Conservation (phyloP, 2,329 filamentous ascomycete genomes). For the Fusarium guadeloupense region DNA sequence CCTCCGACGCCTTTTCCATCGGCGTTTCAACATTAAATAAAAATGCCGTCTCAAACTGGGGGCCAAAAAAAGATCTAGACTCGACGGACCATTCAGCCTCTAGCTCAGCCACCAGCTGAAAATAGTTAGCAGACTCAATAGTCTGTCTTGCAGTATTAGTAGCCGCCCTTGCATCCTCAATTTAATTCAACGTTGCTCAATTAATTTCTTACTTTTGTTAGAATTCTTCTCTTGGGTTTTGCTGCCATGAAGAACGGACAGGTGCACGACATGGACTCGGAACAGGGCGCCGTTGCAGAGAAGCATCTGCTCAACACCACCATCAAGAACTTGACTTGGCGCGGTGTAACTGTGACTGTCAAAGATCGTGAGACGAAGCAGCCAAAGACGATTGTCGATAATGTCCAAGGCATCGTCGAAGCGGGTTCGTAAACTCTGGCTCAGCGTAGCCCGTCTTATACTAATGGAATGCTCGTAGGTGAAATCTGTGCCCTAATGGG, state of each 20-base stretch:
- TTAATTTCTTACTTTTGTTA: neutral
- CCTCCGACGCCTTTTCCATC: neutral
- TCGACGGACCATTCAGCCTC: no score
- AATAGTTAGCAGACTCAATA: neutral
- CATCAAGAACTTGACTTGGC: slow-evolving; percentile 73
- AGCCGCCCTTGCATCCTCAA: neutral
- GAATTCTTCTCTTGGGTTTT: neutral
- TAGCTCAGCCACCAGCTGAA: neutral
- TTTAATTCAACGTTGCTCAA: neutral
- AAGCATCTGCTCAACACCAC: slow-evolving; percentile 69
- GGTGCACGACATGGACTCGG: slow-evolving; percentile 34
- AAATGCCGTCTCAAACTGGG: neutral
- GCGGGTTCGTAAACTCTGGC: slow-evolving; percentile 57
- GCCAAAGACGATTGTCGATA: slow-evolving; percentile 69
- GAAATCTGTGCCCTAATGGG: slow-evolving; percentile 85
- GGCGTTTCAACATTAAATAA: neutral
- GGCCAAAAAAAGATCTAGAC: no score
- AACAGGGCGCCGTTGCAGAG: slow-evolving; percentile 44
- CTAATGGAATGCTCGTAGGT: slow-evolving; percentile 51
- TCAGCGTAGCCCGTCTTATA: neutral
- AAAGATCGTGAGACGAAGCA: slow-evolving; percentile 74
- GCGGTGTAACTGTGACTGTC: slow-evolving; percentile 73
- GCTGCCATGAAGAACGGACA: slow-evolving; percentile 12
- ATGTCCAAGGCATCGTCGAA: slow-evolving; percentile 70
- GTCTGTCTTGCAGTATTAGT: neutral